These are phyloP conservation scores for Rhodotorula glutinis DNA, from an alignment of 1,284 basidiomycete genomes.

Conservation along the genomic window DNA sequence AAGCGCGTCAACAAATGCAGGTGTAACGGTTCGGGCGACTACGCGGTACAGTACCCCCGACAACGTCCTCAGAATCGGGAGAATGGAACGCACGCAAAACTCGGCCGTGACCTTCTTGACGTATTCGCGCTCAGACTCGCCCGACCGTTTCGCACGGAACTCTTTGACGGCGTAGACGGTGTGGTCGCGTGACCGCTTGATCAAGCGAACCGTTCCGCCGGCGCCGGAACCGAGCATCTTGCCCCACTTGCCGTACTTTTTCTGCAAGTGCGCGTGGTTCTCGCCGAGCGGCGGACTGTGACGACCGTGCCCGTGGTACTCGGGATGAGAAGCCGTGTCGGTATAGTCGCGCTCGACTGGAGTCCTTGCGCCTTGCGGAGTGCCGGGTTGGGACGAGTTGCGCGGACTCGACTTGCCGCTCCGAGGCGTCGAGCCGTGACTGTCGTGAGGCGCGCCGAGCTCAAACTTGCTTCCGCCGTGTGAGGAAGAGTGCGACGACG, in stretches of 20 bases:
- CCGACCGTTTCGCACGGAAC: conserved; percentile 81
- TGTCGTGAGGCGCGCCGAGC: conserved; percentile 15
- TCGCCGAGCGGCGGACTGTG: conserved; percentile 50
- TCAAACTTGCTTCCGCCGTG: conserved; percentile 17
- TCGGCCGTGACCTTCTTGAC: conserved; percentile 99
- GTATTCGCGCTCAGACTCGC: conserved; percentile 93
- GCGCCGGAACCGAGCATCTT: conserved; percentile 91
- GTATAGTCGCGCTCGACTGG: conserved; percentile 44
- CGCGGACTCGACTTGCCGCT: conserved; percentile 37
- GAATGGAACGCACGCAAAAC: conserved; percentile 63
- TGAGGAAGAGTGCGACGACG: conserved; percentile 37
- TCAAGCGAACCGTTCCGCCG: conserved; percentile 93
- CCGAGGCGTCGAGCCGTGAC: conserved; percentile 21
- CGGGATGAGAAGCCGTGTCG: conserved; percentile 28
- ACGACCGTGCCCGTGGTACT: conserved; percentile 42
- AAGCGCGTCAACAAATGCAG: no score
- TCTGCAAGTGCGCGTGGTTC: conserved; percentile 79
- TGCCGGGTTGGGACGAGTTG: conserved; percentile 26
- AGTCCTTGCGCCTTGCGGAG: conserved; percentile 30
- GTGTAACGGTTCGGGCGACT: no score
- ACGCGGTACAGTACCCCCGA: no score
- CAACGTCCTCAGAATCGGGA: no score
- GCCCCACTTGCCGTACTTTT: conserved; percentile 99
- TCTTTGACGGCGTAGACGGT: conserved; percentile 94
- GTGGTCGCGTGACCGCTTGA: conserved; percentile 67